These are phyloP conservation scores for Solanum boliviense DNA, from an alignment of 257 asterid species.

Conservation along the genomic window DNA sequence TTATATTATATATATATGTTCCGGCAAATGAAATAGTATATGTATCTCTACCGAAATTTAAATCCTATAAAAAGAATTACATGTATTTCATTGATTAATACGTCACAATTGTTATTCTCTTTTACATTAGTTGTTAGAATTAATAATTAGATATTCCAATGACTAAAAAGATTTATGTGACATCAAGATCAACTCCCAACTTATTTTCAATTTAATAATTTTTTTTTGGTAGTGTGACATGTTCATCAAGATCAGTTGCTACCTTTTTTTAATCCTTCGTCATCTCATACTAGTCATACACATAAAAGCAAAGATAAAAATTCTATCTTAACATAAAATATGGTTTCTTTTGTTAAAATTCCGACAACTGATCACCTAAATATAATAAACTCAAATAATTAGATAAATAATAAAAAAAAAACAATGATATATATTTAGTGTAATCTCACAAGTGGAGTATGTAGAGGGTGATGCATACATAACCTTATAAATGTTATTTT, in stretches of 20 bases:
- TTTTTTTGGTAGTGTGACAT: background rate
- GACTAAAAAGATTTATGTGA: background rate
- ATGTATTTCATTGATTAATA: background rate
- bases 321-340: background rate
- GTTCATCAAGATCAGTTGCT: background rate
- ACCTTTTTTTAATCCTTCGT: background rate
- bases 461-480: background rate
- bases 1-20: background rate
- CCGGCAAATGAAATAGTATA: too few species aligned
- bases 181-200: background rate
- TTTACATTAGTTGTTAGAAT: too few species aligned
- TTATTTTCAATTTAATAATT: background rate
- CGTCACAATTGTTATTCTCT: background rate
- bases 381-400: background rate
- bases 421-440: background rate
- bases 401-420: background rate
- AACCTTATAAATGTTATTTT: too few species aligned
- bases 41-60: background rate
- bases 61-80: background rate
- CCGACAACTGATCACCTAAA: background rate
- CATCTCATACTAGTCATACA: constrained; percentile 11
- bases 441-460: background rate
- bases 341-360: constrained; percentile 16
- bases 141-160: background rate
- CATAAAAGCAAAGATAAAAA: background rate